phyloP scores from a whole-genome alignment of 306 rosid species.

The Erythrophleum fordii region DNA sequence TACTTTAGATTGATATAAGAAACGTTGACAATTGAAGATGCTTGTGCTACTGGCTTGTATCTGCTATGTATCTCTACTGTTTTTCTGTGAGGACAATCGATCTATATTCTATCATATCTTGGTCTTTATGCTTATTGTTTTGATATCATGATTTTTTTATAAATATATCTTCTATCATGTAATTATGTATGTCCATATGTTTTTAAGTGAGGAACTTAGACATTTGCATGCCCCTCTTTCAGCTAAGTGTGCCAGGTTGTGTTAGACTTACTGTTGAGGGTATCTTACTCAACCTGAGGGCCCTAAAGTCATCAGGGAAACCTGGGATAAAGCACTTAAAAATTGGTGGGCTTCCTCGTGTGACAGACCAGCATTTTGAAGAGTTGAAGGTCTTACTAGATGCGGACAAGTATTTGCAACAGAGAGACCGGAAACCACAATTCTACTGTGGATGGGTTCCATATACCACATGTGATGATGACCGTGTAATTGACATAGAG shows the following conservation, averaged over 20 bases:
- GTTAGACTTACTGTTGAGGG: slow-evolving; percentile 45
- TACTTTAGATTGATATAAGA: slow-evolving; percentile 1
- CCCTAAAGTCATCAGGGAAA: slow-evolving; percentile 51
- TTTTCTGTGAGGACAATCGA: neutral
- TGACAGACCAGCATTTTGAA: slow-evolving; percentile 50
- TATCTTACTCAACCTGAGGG: slow-evolving; percentile 49
- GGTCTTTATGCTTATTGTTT: slow-evolving; percentile 8
- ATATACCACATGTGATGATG: slow-evolving; percentile 45
- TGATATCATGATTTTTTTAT: slow-evolving; percentile 18
- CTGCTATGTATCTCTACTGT: neutral
- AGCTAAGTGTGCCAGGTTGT: slow-evolving; percentile 64
- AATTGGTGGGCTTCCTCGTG: slow-evolving; percentile 46
- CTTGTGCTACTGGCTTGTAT: slow-evolving; percentile 23
- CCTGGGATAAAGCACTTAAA: slow-evolving; percentile 54
- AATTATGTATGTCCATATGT: neutral
- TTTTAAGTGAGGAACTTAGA: neutral
- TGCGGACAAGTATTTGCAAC: slow-evolving; percentile 41
- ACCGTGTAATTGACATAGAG: slow-evolving; percentile 59
- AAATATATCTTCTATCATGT: neutral
- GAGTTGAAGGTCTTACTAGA: slow-evolving; percentile 56
- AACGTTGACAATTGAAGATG: slow-evolving; percentile 15
- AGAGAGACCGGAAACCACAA: slow-evolving; percentile 47
- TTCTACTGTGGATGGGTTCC: slow-evolving; percentile 48
- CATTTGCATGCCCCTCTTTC: slow-evolving; percentile 22
- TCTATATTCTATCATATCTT: neutral